phyloP scores from a whole-genome alignment of 768 basidiomycete species.

The Panus rudis region DNA sequence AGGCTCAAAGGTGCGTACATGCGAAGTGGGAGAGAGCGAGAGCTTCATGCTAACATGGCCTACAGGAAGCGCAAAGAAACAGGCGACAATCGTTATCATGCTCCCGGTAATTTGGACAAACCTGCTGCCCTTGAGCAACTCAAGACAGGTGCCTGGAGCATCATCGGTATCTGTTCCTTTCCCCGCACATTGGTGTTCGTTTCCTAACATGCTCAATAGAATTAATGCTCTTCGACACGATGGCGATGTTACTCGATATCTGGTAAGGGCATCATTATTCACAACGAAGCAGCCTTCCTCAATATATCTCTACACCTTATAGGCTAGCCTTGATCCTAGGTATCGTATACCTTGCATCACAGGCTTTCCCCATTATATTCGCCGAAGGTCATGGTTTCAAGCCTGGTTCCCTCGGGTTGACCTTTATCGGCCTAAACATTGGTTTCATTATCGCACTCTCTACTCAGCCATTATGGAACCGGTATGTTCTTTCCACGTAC shows the following conservation, averaged over 20 bases:
- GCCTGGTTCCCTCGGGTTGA: constrained; percentile 37
- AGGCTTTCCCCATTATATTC: constrained; percentile 50
- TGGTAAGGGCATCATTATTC: constrained; percentile 41
- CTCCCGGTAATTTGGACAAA: constrained; percentile 46
- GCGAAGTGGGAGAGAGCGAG: neutral
- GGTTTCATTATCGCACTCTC: constrained; percentile 31
- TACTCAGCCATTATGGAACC: constrained; percentile 32
- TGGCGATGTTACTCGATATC: constrained; percentile 64
- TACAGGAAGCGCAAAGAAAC: constrained; percentile 46
- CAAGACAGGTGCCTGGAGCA: constrained; percentile 49
- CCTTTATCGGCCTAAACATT: constrained; percentile 41
- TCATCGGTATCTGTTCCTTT: constrained; percentile 49
- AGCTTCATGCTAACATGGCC: neutral
- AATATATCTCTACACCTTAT: neutral
- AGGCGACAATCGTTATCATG: constrained; percentile 43
- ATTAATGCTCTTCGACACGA: constrained; percentile 59
- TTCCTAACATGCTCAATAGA: constrained; percentile 36
- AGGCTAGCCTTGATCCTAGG: constrained; percentile 41
- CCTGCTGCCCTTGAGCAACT: constrained; percentile 39
- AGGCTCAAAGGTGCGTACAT: constrained; percentile 40
- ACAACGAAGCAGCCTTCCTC: constrained; percentile 8
- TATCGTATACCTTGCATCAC: constrained; percentile 39
- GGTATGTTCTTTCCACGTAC: constrained; percentile 17
- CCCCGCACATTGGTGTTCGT: neutral
- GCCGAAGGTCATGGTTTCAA: constrained; percentile 39